These are phyloP conservation scores for Candida arabinofermentans DNA, from an alignment of 805 yeast species.

Conservation along the genomic window DNA sequence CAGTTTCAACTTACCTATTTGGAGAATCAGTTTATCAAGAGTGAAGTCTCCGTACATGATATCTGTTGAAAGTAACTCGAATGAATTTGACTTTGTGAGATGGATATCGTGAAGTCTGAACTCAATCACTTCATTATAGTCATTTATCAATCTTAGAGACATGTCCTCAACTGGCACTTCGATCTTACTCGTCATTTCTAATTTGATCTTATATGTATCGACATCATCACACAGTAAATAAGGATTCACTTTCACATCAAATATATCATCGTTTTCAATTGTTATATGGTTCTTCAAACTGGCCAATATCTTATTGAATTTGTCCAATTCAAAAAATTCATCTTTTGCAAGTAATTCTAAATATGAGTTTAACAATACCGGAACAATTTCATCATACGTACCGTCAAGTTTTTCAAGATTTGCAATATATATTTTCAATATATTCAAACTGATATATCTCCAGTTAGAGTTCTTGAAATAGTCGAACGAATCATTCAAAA, in stretches of 20 bases:
- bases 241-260: slow-evolving; percentile 34
- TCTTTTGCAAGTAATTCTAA: slow-evolving; percentile 29
- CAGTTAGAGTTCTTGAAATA: slow-evolving; percentile 70
- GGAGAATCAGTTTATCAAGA: slow-evolving; percentile 14
- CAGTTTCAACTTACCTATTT: slow-evolving; percentile 21
- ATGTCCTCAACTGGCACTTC: slow-evolving; percentile 15
- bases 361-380: slow-evolving; percentile 36
- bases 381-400: slow-evolving; percentile 14
- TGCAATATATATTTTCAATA: slow-evolving; percentile 63
- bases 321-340: slow-evolving; percentile 21
- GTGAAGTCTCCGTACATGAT: slow-evolving; percentile 21
- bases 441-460: slow-evolving; percentile 62
- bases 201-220: slow-evolving; percentile 36
- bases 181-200: slow-evolving; percentile 31
- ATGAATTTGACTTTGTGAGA: slow-evolving; percentile 6
- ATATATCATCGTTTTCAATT: slow-evolving; percentile 30
- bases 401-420: slow-evolving; percentile 50
- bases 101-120: slow-evolving; percentile 10
- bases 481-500: slow-evolving; percentile 65
- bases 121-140: slow-evolving; percentile 12
- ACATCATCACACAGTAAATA: slow-evolving; percentile 31
- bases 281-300: slow-evolving; percentile 10
- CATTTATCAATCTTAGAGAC: slow-evolving; percentile 9
- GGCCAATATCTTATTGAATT: slow-evolving; percentile 11
- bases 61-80: slow-evolving; percentile 15